Evolutionary conservation across 2,329 filamentous ascomycete species (phyloP), one percentile per base, ranked within the genome.

Genomic region (Paramyrothecium roridum): DNA sequence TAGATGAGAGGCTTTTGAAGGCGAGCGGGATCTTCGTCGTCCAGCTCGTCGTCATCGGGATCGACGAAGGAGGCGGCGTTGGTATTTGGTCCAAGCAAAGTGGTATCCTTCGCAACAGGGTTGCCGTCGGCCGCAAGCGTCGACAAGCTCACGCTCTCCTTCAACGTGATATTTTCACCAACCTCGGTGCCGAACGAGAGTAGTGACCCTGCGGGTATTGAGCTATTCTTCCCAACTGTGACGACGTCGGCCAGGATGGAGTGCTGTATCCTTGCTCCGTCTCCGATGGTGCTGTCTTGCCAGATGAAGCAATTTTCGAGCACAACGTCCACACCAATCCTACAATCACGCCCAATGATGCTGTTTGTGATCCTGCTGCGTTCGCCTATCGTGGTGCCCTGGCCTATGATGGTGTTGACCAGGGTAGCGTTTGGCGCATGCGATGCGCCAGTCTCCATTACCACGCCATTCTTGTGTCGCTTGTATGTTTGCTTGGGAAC

Each of bases 281-380:
- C 91, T 1, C 86, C 89, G 61, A 99, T 84, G 6, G 82, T 82
- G 0, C 85, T 86, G 63, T 92, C 84, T 63, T 97, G 91, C 93
- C 93, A 98, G 59, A 99, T 84, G 64, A 91, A 93, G 21, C 90
- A 88, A 62, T 91, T 82, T 50, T 89, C 82, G 57, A 99, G 85
- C 40, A 79, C 82, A 26, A 95, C 93, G 61, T 95, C 90, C 62
- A 84, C 87, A 8, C 95, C 95, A 62, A 99, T 95, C 60, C 85
- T 86, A 73, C 93, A 98, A 61, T 89, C 82, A 58, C 89, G 84
- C 33, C 95, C 95, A 57, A 99, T 86, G 49, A 95, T 84, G 65
- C 89, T 93, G 71, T 89, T 89, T 10, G 79, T 79, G 33, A 99
- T 82, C 1, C 77, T 80, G 60, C 83, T 89, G 47, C 85, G 84